Percentiles rank a stretch among this genome's conserved stretches.
These are phyloP conservation scores for Trichosporon ovoides DNA, from an alignment of 1,284 basidiomycete species.

Conservation along the genomic window DNA sequence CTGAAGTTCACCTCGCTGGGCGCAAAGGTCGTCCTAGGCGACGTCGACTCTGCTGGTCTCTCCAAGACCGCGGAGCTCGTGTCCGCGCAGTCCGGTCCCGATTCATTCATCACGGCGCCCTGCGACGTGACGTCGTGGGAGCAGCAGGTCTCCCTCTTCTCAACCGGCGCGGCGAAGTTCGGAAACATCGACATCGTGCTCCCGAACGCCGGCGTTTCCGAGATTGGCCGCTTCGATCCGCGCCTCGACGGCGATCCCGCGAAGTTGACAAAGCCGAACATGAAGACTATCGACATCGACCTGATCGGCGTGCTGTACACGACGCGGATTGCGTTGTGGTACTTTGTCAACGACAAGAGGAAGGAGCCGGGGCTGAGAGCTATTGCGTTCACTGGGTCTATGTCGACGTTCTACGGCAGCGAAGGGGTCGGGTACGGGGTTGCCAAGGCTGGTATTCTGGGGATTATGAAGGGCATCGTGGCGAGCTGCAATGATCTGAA, in stretches of 20 bases:
- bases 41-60: conserved; percentile 13
- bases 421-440: conserved; percentile 18
- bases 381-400: conserved; percentile 13
- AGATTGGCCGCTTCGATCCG: conserved; percentile 17
- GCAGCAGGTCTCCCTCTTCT: conserved; percentile 21
- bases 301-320: conserved; percentile 20
- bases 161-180: conserved; percentile 8
- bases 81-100: neutral
- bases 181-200: conserved; percentile 21
- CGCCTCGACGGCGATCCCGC: conserved; percentile 1
- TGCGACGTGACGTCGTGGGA: conserved; percentile 23
- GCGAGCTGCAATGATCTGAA: conserved; percentile 1
- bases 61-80: conserved; percentile 8
- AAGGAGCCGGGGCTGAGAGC: conserved; percentile 10
- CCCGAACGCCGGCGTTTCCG: conserved; percentile 19
- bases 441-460: conserved; percentile 19
- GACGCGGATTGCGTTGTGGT: conserved; percentile 17
- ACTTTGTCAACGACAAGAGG: conserved; percentile 18
- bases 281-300: conserved; percentile 21
- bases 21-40: conserved; percentile 19
- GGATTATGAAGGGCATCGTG: conserved; percentile 17
- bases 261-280: conserved; percentile 16
- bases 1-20: conserved; percentile 19
- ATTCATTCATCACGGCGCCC: conserved; percentile 18
- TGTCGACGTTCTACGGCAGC: conserved; percentile 17